Percentiles rank a stretch among this genome's conserved stretches.
Evolutionary conservation across 805 yeast genomes (phyloP).

Genomic region (Yarrowia hollandica): DNA sequence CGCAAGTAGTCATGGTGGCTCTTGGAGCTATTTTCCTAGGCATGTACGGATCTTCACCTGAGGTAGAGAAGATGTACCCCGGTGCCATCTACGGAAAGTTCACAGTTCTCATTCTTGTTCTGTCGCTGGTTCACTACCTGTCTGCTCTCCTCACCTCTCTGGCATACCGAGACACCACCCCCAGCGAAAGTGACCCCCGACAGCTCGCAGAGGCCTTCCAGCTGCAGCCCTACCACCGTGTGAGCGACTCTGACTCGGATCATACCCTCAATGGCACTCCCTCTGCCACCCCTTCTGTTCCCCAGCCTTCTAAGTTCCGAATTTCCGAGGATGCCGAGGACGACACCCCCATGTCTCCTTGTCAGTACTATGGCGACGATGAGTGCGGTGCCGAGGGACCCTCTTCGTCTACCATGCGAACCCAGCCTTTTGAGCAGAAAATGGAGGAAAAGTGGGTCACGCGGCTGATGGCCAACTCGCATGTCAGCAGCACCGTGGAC

Average conservation of each 20-base stretch:
- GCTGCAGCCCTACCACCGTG: conserved; percentile 34
- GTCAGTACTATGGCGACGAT: conserved; percentile 21
- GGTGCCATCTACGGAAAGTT: conserved; percentile 68
- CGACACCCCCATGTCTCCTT: conserved; percentile 28
- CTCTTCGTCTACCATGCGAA: neutral
- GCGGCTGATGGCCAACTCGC: conserved; percentile 31
- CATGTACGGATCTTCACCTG: conserved; percentile 60
- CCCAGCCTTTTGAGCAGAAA: conserved; percentile 28
- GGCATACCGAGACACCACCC: conserved; percentile 46
- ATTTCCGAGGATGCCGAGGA: conserved; percentile 29
- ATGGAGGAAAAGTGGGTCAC: conserved; percentile 32
- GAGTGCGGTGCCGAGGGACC: neutral
- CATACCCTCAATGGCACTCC: conserved; percentile 5
- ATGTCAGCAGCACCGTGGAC: conserved; percentile 35
- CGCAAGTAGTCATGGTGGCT: conserved; percentile 50
- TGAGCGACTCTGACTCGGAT: conserved; percentile 30
- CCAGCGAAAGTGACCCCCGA: conserved; percentile 31
- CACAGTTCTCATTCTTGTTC: conserved; percentile 58
- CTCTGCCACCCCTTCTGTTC: conserved; percentile 3
- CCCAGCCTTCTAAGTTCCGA: conserved; percentile 14
- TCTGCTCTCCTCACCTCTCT: conserved; percentile 54
- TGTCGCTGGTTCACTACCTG: conserved; percentile 54
- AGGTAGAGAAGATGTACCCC: conserved; percentile 58
- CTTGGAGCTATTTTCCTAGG: conserved; percentile 58
- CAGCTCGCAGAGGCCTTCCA: conserved; percentile 41